phyloP scores from a whole-genome alignment of 2,329 filamentous ascomycete species.

The Xylariaceae sp. region DNA sequence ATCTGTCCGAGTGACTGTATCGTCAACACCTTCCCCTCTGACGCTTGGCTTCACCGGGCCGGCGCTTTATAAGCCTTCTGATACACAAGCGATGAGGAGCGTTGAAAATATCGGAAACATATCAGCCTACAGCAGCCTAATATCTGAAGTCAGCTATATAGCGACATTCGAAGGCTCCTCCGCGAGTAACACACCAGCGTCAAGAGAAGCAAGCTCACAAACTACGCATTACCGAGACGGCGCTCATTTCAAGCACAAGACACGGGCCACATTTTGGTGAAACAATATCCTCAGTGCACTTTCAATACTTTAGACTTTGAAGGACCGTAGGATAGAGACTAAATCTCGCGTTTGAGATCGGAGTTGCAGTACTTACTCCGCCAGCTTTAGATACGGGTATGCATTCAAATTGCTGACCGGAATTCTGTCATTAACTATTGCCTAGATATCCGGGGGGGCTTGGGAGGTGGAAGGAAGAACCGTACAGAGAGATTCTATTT shows the following conservation, averaged over 20 bases:
- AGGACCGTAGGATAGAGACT: conserved; percentile 1
- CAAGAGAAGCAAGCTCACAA: background rate
- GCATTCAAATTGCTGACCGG: conserved; percentile 3
- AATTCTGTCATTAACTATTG: conserved; percentile 10
- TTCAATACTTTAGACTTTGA: conserved; percentile 17
- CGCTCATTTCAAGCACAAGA: conserved; percentile 6
- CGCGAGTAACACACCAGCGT: background rate
- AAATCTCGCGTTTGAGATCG: conserved; percentile 9
- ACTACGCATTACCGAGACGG: background rate
- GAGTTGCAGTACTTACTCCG: conserved; percentile 8
- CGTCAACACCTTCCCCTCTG: too few species aligned
- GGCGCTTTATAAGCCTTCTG: too few species aligned
- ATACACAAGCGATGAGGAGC: too few species aligned
- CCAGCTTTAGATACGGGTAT: background rate
- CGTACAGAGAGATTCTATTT: conserved; percentile 6
- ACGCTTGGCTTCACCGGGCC: too few species aligned
- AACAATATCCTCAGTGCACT: conserved; percentile 11
- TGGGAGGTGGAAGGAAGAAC: background rate
- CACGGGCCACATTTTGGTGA: conserved; percentile 10
- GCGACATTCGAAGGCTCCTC: background rate
- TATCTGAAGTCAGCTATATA: background rate
- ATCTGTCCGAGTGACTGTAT: too few species aligned
- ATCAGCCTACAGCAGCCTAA: too few species aligned
- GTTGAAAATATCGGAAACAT: too few species aligned
- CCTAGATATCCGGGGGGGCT: conserved; percentile 1